These are phyloP conservation scores for Vaccinium corymbosum DNA, from an alignment of 148 eudicot genomes.

Conservation along the genomic window DNA sequence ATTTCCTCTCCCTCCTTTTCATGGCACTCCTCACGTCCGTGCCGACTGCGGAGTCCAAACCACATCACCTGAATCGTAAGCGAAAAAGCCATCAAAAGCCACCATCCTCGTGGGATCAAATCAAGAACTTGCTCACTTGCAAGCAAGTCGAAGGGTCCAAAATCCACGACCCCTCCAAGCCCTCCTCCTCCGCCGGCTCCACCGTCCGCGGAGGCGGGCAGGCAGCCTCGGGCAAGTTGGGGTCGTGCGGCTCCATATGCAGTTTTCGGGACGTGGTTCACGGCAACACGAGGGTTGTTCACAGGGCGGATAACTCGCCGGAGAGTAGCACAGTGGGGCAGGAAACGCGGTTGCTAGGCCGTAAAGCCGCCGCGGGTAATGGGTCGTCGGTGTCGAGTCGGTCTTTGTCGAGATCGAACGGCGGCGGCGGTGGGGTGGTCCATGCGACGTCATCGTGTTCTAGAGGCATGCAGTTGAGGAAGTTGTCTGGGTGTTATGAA, in stretches of 20 bases:
- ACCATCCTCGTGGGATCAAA: slow-evolving; percentile 68
- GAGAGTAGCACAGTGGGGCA: slow-evolving; percentile 55
- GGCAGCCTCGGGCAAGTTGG: slow-evolving; percentile 12
- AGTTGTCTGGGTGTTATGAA: slow-evolving; percentile 86
- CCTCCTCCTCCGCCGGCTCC: background rate
- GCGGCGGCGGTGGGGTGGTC: slow-evolving; percentile 14
- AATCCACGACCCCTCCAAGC: slow-evolving; percentile 51
- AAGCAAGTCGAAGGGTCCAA: slow-evolving; percentile 49
- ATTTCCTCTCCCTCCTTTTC: slow-evolving; percentile 25
- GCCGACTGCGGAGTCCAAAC: slow-evolving; percentile 17
- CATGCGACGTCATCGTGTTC: slow-evolving; percentile 34
- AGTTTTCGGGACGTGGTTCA: slow-evolving; percentile 71
- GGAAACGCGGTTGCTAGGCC: slow-evolving; percentile 42
- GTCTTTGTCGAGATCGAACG: slow-evolving; percentile 33
- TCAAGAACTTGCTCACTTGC: slow-evolving; percentile 73
- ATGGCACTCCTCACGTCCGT: slow-evolving; percentile 46
- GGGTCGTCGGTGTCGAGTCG: slow-evolving; percentile 28
- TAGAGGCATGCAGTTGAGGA: slow-evolving; percentile 67
- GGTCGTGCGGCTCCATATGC: slow-evolving; percentile 65
- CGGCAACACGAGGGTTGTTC: slow-evolving; percentile 75
- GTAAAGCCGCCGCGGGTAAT: slow-evolving; percentile 18
- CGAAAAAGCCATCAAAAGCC: slow-evolving; percentile 11
- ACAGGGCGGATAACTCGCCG: slow-evolving; percentile 75
- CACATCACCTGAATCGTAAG: slow-evolving; percentile 20
- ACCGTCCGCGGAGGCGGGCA: background rate